Evolutionary conservation across 306 rosid species (phyloP).

Genomic region (Styphnolobium japonicum): DNA sequence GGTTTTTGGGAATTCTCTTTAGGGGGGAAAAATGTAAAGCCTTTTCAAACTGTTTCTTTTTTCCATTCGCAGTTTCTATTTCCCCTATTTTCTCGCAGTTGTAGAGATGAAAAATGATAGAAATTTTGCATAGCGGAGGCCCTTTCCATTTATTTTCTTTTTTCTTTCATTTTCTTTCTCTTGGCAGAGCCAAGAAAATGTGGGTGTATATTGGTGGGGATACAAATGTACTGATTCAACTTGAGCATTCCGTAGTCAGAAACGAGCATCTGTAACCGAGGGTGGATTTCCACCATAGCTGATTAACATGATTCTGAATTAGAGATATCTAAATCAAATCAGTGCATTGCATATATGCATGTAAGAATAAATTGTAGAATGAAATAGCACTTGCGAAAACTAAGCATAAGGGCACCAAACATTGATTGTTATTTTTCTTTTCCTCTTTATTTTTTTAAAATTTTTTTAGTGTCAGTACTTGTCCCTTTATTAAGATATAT

Average conservation of each 20-base stretch:
- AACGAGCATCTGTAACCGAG: slow-evolving; percentile 56
- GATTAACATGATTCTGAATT: slow-evolving; percentile 45
- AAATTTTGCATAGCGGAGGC: slow-evolving; percentile 62
- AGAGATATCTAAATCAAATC: slow-evolving; percentile 17
- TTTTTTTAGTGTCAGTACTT: background rate
- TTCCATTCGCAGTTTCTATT: slow-evolving; percentile 12
- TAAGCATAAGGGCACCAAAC: background rate
- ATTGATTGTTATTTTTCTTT: background rate
- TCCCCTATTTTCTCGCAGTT: slow-evolving; percentile 10
- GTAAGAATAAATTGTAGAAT: background rate
- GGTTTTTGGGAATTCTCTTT: slow-evolving; percentile 45
- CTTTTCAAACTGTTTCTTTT: slow-evolving; percentile 25
- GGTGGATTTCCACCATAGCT: slow-evolving; percentile 73
- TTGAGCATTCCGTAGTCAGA: slow-evolving; percentile 53
- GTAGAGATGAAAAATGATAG: slow-evolving; percentile 46
- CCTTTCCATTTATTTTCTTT: slow-evolving; percentile 37
- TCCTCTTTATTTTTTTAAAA: background rate
- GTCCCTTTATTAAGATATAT: background rate
- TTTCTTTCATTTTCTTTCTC: slow-evolving; percentile 29
- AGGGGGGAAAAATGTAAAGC: slow-evolving; percentile 24
- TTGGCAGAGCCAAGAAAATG: slow-evolving; percentile 35
- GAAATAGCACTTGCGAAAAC: background rate
- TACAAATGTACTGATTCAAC: slow-evolving; percentile 54
- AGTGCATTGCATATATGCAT: background rate
- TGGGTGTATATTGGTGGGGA: slow-evolving; percentile 79